phyloP scores from a whole-genome alignment of 768 basidiomycete genomes.

The Leccinum subgranulosum region DNA sequence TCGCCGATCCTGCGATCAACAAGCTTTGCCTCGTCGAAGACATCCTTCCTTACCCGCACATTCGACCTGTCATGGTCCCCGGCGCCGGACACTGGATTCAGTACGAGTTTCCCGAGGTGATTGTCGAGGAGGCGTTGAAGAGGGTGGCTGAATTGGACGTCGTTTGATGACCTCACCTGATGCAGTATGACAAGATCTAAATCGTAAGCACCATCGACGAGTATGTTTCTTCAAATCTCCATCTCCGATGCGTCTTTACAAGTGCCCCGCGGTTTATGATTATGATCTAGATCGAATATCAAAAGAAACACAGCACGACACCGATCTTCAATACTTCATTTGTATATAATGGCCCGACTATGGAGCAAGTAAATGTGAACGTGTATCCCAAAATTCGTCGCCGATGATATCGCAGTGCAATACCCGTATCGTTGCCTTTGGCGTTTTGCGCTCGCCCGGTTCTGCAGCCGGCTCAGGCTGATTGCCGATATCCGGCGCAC shows the following conservation, averaged over 20 bases:
- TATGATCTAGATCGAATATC: neutral
- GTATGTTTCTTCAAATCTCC: neutral
- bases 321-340: neutral
- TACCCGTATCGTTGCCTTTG: constrained; percentile 48
- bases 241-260: neutral
- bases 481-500: neutral
- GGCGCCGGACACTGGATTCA: constrained; percentile 27
- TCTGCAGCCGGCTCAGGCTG: neutral
- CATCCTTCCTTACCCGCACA: constrained; percentile 12
- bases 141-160: constrained; percentile 9
- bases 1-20: constrained; percentile 16
- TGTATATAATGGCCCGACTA: neutral
- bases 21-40: constrained; percentile 1
- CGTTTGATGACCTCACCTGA: neutral
- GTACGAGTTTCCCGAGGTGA: constrained; percentile 21
- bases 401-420: constrained; percentile 83
- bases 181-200: too few species aligned
- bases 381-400: constrained; percentile 72
- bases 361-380: constrained; percentile 48
- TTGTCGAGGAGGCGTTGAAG: constrained; percentile 17
- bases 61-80: constrained; percentile 7
- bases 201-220: too few species aligned
- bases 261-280: neutral
- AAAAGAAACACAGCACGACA: neutral
- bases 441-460: constrained; percentile 33